A percentile compares a stretch with the other conserved stretches of the same genome.
Evolutionary conservation across 148 eudicot genomes (phyloP).

Genomic region (Dysphania ambrosioides): DNA sequence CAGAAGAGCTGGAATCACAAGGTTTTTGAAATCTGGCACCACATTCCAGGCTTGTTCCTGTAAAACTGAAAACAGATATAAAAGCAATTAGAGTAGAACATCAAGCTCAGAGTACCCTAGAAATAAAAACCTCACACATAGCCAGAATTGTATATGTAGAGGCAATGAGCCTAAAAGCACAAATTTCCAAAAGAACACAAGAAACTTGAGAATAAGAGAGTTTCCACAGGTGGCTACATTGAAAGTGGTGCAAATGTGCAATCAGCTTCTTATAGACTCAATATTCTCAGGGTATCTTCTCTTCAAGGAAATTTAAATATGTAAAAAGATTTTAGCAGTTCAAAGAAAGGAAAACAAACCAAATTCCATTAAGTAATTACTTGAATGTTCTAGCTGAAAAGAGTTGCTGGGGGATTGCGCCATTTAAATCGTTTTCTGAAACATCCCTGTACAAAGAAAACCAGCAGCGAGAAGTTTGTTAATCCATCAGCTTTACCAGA

Average conservation of each 20-base stretch:
- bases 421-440: constrained; percentile 63
- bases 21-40: constrained; percentile 57
- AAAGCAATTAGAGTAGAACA: not conserved
- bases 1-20: constrained; percentile 61
- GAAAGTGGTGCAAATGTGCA: not conserved
- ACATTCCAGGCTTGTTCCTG: constrained; percentile 73
- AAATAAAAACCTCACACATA: constrained; percentile 7
- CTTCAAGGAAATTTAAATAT: not conserved
- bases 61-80: constrained; percentile 49
- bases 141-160: not conserved
- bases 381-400: constrained; percentile 63
- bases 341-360: not conserved
- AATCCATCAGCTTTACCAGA: not conserved
- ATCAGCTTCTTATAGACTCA: not conserved
- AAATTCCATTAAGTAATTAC: constrained; percentile 40
- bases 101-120: not conserved
- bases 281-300: not conserved
- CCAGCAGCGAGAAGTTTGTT: not conserved
- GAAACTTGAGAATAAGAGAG: not conserved
- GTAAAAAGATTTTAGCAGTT: not conserved
- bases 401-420: constrained; percentile 56
- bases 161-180: not conserved
- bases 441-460: constrained; percentile 59
- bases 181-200: not conserved
- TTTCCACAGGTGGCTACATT: not conserved